Evolutionary conservation across 345 rosid genomes (phyloP), one percentile per base, ranked within the genome.

Genomic region (Fremontodendron californicum): DNA sequence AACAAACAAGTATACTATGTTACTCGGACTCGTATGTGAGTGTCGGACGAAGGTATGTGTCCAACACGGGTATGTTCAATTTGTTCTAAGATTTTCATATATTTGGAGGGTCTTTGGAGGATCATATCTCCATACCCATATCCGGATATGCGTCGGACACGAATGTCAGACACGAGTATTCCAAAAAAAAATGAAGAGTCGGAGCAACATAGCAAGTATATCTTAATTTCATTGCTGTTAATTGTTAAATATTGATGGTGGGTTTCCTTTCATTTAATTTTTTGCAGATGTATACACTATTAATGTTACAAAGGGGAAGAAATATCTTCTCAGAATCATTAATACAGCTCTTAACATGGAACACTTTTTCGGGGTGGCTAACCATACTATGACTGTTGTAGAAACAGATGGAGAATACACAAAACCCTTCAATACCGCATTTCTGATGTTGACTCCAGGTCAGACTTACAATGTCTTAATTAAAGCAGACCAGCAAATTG

Each of bases 281-380:
- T 43, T 0, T 31, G 75, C 71, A 72, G 77, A 37, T 48, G 31
- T 62, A 8, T 51, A 73, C 72, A 18, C 52, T 0, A n/a, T 73
- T 13, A 64, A 40, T 27, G 81, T 64, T 10, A 27, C 55, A n/a
- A n/a, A 42, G 29, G 78, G 75, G 27, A 77, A 77, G 31, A 55
- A 77, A 29, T 60, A 60, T 19, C 74, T 81, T 13, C 48, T 77
- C 45, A n/a, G 75, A 7, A 25, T 81, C 33, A 74, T 73, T 66
- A 77, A 73, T 23, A 73, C 73, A 15, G 67, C 77, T 49, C 27
- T 61, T 2, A 61, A 77, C 31, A 68, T 42, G 45, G 69, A 72
- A 55, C 51, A 39, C 12, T 54, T 81, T 21, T 46, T 73, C 0
- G 64, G 52, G 16, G 61, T 80, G 9, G 71, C 82, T 29, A 35